Evolutionary conservation across 1,139 yeast genomes (phyloP).

Genomic region (Blastobotrys capitulatus): DNA sequence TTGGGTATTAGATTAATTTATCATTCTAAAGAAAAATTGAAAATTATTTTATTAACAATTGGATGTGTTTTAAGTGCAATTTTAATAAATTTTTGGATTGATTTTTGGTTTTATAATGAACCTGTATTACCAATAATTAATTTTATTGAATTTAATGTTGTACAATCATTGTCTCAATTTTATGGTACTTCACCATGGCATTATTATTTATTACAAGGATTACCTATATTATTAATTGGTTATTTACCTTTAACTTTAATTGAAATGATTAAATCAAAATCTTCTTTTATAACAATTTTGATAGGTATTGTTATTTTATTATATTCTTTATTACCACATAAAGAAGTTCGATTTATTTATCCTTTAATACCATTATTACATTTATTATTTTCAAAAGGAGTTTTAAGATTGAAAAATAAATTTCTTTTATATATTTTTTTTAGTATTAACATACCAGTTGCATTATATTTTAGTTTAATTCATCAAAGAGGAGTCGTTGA

Average conservation of each 20-base stretch:
- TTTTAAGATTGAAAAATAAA: constrained; percentile 11
- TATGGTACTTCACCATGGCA: constrained; percentile 87
- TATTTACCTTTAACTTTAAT: constrained; percentile 55
- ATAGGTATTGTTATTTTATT: constrained; percentile 41
- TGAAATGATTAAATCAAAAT: constrained; percentile 35
- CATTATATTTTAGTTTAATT: constrained; percentile 49
- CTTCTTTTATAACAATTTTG: constrained; percentile 29
- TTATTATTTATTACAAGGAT: constrained; percentile 75
- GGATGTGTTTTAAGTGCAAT: constrained; percentile 31
- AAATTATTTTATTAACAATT: constrained; percentile 22
- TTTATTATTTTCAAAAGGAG: constrained; percentile 20
- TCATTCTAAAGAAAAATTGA: not conserved
- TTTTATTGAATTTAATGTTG: constrained; percentile 70
- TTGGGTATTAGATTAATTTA: constrained; percentile 44
- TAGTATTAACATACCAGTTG: constrained; percentile 42
- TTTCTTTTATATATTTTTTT: constrained; percentile 18
- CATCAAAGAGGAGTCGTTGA: constrained; percentile 86
- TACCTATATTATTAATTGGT: constrained; percentile 68
- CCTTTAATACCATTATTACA: constrained; percentile 77
- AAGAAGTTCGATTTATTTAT: constrained; percentile 87
- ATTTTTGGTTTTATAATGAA: constrained; percentile 55
- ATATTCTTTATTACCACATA: constrained; percentile 70
- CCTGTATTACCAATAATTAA: constrained; percentile 57
- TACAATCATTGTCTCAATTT: constrained; percentile 67
- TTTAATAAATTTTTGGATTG: constrained; percentile 41